These are phyloP conservation scores for Cymbopogon citratus DNA, from an alignment of 176 grass and related monocot genomes.

Conservation along the genomic window DNA sequence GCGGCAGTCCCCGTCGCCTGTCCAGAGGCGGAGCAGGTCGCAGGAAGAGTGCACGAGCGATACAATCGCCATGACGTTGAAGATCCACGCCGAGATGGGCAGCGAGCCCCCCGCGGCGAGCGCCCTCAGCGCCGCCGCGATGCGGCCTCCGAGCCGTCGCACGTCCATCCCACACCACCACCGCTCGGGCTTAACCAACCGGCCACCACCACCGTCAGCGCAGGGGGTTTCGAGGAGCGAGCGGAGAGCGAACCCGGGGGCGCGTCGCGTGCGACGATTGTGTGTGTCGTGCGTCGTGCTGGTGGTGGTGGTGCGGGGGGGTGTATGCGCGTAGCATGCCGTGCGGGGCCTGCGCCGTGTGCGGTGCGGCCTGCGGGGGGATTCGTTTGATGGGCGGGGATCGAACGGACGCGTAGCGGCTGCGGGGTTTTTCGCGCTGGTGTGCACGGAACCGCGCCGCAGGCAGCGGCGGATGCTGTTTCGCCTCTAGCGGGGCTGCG, in stretches of 20 bases:
- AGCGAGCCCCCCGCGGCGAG: constrained; percentile 3
- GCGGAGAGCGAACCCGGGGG: not conserved
- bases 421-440: not conserved
- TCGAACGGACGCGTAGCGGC: not conserved
- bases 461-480: not conserved
- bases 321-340: not conserved
- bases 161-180: constrained; percentile 14
- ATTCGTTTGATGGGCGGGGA: not conserved
- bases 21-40: constrained; percentile 58
- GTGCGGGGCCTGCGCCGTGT: not conserved
- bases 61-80: constrained; percentile 36
- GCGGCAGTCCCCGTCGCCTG: constrained; percentile 32
- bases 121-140: constrained; percentile 25
- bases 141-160: constrained; percentile 26
- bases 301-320: not conserved
- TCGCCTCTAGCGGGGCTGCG: not conserved
- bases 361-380: not conserved
- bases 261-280: not conserved
- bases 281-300: not conserved
- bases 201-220: not conserved
- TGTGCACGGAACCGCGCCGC: constrained; percentile 26
- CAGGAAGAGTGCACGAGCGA: constrained; percentile 42
- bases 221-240: not conserved
- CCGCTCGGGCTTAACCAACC: not conserved
- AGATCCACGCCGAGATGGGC: constrained; percentile 29